Evolutionary conservation across 2,329 filamentous ascomycete genomes (phyloP), one percentile per base, ranked within the genome.

Genomic region (Sporothrix euskadiensis): DNA sequence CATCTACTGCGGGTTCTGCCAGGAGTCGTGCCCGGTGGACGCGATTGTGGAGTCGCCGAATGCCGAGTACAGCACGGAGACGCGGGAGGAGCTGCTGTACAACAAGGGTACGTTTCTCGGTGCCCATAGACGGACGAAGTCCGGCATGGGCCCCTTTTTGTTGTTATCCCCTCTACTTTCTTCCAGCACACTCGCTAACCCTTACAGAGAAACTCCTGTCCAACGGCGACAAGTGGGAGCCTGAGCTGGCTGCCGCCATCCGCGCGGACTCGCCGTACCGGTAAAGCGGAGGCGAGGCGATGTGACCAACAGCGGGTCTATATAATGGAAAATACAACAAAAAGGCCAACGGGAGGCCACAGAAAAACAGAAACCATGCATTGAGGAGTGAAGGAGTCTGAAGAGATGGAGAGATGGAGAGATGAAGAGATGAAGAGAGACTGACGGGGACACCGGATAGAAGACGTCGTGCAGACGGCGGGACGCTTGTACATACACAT

Each of bases 1-100:
- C 86, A 99, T 99, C 84, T 99, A 98, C 90, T 98, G 96, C 83
- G 96, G 96, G 70, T 97, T 97, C 86, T 98, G 96, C 89, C 95
- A 98, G 86, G 96, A 99, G 87, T 97, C 93, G 77, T 99, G 96
- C 85, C 96, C 96, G 61, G 96, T 99, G 72, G 96, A 99, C 84
- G 96, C 96, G 74, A 99, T 89, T 77, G 88, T 90, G 73, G 88
- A 89, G 82, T 88, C 85, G 68, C 88, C 88, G 77, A 89, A 89
- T 78, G 87, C 88, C 78, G 88, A 90, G 81, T 89, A 90, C 78
- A 85, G 87, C 57, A 89, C 88, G 54, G 88, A 89, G 84, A 89
- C 88, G 76, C 90, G 95, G 81, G 95, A 99, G 84, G 95, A 98
- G 87, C 85, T 98, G 79, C 84, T 98, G 79, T 98, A 98, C 87